Evolutionary conservation across 2,329 filamentous ascomycete species (phyloP), one percentile per base, ranked within the genome.

Genomic region (Arthrobotrys pseudoclavata): DNA sequence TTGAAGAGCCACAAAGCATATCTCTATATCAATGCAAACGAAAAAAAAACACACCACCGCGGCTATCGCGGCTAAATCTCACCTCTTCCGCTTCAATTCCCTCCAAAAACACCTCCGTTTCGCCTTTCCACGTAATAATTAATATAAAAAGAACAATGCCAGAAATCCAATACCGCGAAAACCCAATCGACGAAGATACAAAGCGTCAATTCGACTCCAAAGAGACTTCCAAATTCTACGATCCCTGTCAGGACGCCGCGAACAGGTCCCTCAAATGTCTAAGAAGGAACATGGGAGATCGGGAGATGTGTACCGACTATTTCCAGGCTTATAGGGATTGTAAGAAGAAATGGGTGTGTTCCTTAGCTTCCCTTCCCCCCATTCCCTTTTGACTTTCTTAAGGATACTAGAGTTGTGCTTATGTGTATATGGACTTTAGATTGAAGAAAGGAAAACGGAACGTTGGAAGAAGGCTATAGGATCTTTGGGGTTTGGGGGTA

Each of bases 321-420:
- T 98, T 99, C 83, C 93, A 97, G 94, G 94, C 94, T 62, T 98
- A 97, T 84, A 89, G 94, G 75, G 93, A 96, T 79, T 98, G 95
- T 85, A 97, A 97, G 84, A 94, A 97, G 85, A 88, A 91, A 86
- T 97, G 94, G 94, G 94, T 97, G n/a, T 82, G 89, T 85, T 60
- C 57, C 13, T 22, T 15, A 1, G 1, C 29, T 20, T 20, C 2
- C 26, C 1, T 18, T 34, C 6, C 45, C n/a, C 42, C 18, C 18
- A 45, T 2, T 37, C 29, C 29, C 7, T 29, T 29, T 29, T 3
- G 7, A 29, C n/a, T 31, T 31, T 31, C 29, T 31, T 31, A 31
- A 31, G 29, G 29, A 31, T 31, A 31, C 29, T 7, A 31, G 29
- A 7, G 3, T 31, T 31, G 29, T 37, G 10, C 34, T 12, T 61